Evolutionary conservation across 1,139 yeast species (phyloP), one percentile per base, ranked within the genome.

Genomic region (Schizosaccharomyces versatilis): DNA sequence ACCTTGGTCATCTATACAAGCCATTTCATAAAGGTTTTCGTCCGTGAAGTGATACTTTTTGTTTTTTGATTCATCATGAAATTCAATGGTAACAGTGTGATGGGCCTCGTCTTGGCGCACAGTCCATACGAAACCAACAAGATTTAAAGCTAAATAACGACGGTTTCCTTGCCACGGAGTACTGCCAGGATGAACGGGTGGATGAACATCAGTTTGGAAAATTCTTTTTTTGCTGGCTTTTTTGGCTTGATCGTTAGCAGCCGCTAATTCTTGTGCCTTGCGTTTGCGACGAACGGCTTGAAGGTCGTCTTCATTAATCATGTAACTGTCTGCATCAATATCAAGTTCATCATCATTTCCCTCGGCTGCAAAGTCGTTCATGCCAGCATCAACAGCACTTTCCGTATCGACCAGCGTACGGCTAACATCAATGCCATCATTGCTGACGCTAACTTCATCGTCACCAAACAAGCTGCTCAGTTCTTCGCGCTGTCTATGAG

Each of bases 41-140:
- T 90, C 98, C 53, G 80, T 81, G 68, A 90, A 88, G 67, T 85
- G 93, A 62, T 84, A 85, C 62, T 85, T 95, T 56, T 80, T 77
- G 64, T 80, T 82, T n/a, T 75, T 65, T 0, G 86, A 78, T 54
- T 83, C 72, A 64, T 90, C 96, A 63, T 85, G 86, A 63, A 90
- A 90, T 12, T 88, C 78, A 1, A 88, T 86, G 0, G 95, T 85
- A 15, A 88, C 73, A 53, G 88, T 79, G 60, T 80, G 77, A 60
- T 81, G 75, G 12, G 66, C 70, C 3, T 54, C 56, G 41, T 70
- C 77, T 59, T 77, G 84, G 59, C 75, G 74, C 17, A 84, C 94
- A 0, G 84, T 73, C 80, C 95, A 84, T 0, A 80, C 81, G 64
- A 84, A 84, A 0, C 97, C 97, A 44, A 80, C 69, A 7, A 82